A percentile compares a stretch with the other conserved stretches of the same genome.
phyloP scores from a whole-genome alignment of 805 yeast species.

The Metschnikowia picachoensis region DNA sequence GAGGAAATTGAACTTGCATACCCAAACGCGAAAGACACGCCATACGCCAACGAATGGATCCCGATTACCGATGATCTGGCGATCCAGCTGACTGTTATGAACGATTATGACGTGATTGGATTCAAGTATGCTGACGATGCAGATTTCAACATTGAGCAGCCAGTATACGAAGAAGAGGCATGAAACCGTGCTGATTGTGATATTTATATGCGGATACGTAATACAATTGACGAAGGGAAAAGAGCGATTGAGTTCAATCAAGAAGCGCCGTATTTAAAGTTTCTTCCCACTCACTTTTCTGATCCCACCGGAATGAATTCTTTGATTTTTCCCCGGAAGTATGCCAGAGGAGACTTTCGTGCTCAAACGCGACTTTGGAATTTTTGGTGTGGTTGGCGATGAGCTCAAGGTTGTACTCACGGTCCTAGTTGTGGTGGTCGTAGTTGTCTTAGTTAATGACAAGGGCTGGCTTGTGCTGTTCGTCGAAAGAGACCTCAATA shows the following conservation, averaged over 20 bases:
- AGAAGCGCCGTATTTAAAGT: slow-evolving; percentile 1
- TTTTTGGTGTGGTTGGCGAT: slow-evolving; percentile 30
- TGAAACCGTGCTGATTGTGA: not conserved
- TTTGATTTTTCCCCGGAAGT: slow-evolving; percentile 15
- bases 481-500: slow-evolving; percentile 35
- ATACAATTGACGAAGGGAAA: slow-evolving; percentile 3
- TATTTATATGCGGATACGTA: not conserved
- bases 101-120: slow-evolving; percentile 41
- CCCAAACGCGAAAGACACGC: slow-evolving; percentile 36
- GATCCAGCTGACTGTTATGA: slow-evolving; percentile 28
- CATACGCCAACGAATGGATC: slow-evolving; percentile 36
- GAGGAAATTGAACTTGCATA: slow-evolving; percentile 36
- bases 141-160: slow-evolving; percentile 25
- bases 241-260: not conserved
- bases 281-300: slow-evolving; percentile 19
- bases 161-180: slow-evolving; percentile 5
- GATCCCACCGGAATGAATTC: slow-evolving; percentile 18
- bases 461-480: slow-evolving; percentile 31
- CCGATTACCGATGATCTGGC: slow-evolving; percentile 25
- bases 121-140: slow-evolving; percentile 39
- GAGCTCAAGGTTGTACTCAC: slow-evolving; percentile 40
- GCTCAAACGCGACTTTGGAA: slow-evolving; percentile 16
- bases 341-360: slow-evolving; percentile 14
- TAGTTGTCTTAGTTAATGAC: slow-evolving; percentile 40
- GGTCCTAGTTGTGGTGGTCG: slow-evolving; percentile 48